Evolutionary conservation across 2,329 filamentous ascomycete genomes (phyloP).

Genomic region (Monosporascus ibericus): DNA sequence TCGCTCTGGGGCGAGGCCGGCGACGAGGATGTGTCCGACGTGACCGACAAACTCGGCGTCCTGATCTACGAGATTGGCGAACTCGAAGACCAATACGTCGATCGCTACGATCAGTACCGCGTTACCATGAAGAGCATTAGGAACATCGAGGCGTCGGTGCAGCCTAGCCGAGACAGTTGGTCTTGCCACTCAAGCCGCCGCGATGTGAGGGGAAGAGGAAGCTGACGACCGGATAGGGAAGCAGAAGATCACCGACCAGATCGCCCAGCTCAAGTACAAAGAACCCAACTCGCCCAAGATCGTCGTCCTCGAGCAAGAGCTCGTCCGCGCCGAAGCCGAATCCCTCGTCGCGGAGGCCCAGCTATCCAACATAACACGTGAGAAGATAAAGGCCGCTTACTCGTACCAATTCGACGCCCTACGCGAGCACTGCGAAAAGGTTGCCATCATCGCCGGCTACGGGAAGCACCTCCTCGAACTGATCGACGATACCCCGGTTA

Average conservation of each 20-base stretch:
- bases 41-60: constrained; percentile 97
- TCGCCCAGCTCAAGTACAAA: constrained; percentile 98
- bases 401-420: constrained; percentile 97
- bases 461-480: constrained; percentile 98
- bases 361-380: constrained; percentile 97
- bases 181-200: constrained; percentile 12
- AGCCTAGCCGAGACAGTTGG: constrained; percentile 94
- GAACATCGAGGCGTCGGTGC: constrained; percentile 97
- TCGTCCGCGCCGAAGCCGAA: constrained; percentile 95
- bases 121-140: constrained; percentile 99
- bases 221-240: constrained; percentile 59
- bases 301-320: constrained; percentile 95
- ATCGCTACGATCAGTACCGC: constrained; percentile 98
- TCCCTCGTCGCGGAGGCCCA: constrained; percentile 98
- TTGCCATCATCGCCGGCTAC: constrained; percentile 94
- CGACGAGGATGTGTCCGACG: constrained; percentile 96
- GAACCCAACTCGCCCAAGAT: constrained; percentile 98
- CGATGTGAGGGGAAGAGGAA: background rate
- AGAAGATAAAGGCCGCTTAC: constrained; percentile 98
- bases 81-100: constrained; percentile 95
- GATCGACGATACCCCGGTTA: constrained; percentile 93
- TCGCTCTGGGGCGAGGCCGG: constrained; percentile 94
- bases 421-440: constrained; percentile 95
- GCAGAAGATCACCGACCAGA: constrained; percentile 98
- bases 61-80: constrained; percentile 98